These are phyloP conservation scores for Yarrowia sp. DNA, from an alignment of 805 yeast species.

Conservation along the genomic window DNA sequence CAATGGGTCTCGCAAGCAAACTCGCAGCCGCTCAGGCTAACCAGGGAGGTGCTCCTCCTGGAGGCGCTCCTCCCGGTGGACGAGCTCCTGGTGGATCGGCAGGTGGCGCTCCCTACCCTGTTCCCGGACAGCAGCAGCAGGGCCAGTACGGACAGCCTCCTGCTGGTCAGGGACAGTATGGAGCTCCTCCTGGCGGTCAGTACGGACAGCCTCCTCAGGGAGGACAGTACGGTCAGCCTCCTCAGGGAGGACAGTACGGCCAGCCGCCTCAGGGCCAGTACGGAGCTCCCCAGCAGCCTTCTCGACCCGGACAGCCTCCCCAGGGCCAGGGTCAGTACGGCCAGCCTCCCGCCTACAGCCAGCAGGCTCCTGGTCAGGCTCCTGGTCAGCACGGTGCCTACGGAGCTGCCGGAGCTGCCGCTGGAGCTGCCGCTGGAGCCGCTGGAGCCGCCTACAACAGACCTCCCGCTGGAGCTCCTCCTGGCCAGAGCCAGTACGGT, in stretches of 20 bases:
- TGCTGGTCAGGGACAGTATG: not conserved
- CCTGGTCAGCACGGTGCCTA: not conserved
- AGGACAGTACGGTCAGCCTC: not conserved
- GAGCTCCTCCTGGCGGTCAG: slow-evolving; percentile 1
- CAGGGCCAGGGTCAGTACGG: slow-evolving; percentile 23
- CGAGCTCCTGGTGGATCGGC: not conserved
- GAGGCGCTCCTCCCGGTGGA: slow-evolving; percentile 12
- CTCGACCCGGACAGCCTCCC: slow-evolving; percentile 17
- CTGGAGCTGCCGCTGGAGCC: slow-evolving; percentile 18
- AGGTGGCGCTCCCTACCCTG: not conserved
- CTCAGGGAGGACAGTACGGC: not conserved
- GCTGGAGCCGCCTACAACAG: slow-evolving; percentile 25
- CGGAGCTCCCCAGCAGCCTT: slow-evolving; percentile 10
- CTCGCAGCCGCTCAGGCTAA: slow-evolving; percentile 31
- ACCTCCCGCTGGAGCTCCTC: slow-evolving; percentile 20
- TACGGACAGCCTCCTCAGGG: slow-evolving; percentile 21
- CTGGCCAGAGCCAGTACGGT: slow-evolving; percentile 29
- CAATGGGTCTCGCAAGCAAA: slow-evolving; percentile 38
- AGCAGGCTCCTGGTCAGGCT: slow-evolving; percentile 19
- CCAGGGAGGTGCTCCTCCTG: slow-evolving; percentile 12
- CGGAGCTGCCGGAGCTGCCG: not conserved
- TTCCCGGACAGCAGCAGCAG: slow-evolving; percentile 1
- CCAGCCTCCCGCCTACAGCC: not conserved
- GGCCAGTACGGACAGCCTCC: not conserved
- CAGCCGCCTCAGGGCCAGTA: not conserved